A percentile compares a stretch with the other conserved stretches of the same genome.
phyloP scores from a whole-genome alignment of 495 filamentous ascomycete species.

The Xylaria venustula region DNA sequence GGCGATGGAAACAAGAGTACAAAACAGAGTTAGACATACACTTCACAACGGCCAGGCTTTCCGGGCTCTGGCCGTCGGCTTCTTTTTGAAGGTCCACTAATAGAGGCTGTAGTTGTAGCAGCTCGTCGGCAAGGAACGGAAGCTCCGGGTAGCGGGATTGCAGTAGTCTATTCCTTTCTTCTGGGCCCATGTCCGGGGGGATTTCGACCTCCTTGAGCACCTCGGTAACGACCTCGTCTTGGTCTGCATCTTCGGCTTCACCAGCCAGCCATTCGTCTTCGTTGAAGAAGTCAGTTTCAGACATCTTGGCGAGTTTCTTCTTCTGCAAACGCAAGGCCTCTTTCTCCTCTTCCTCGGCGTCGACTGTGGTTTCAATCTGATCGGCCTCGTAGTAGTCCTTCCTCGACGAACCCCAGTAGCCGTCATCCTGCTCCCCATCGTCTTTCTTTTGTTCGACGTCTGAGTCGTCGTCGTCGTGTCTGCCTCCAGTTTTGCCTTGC shows the following conservation, averaged over 20 bases:
- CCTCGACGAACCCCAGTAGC: slow-evolving; percentile 82
- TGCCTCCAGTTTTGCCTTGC: slow-evolving; percentile 17
- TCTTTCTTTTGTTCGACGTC: slow-evolving; percentile 46
- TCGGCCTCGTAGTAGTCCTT: slow-evolving; percentile 93
- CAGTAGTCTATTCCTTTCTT: slow-evolving; percentile 74
- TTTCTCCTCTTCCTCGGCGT: slow-evolving; percentile 87
- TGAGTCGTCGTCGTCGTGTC: slow-evolving; percentile 32
- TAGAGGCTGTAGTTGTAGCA: slow-evolving; percentile 65
- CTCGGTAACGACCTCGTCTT: slow-evolving; percentile 68
- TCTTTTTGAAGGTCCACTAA: slow-evolving; percentile 55
- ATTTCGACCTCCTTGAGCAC: slow-evolving; percentile 78
- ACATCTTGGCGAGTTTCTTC: slow-evolving; percentile 82
- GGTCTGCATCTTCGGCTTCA: slow-evolving; percentile 41
- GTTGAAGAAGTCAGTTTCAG: slow-evolving; percentile 90
- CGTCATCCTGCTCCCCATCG: slow-evolving; percentile 71
- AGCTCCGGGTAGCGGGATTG: slow-evolving; percentile 88
- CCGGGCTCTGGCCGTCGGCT: slow-evolving; percentile 54
- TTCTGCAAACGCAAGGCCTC: slow-evolving; percentile 85
- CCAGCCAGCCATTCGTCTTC: slow-evolving; percentile 74
- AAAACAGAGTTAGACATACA: slow-evolving; percentile 11
- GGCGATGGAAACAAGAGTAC: slow-evolving; percentile 1
- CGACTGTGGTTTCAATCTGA: slow-evolving; percentile 83
- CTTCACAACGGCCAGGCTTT: slow-evolving; percentile 62
- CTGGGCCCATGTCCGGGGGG: slow-evolving; percentile 70
- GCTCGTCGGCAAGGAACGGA: slow-evolving; percentile 77